Evolutionary conservation across 495 filamentous ascomycete species (phyloP), one percentile per base, ranked within the genome.

Genomic region (Daldinia concentrica): DNA sequence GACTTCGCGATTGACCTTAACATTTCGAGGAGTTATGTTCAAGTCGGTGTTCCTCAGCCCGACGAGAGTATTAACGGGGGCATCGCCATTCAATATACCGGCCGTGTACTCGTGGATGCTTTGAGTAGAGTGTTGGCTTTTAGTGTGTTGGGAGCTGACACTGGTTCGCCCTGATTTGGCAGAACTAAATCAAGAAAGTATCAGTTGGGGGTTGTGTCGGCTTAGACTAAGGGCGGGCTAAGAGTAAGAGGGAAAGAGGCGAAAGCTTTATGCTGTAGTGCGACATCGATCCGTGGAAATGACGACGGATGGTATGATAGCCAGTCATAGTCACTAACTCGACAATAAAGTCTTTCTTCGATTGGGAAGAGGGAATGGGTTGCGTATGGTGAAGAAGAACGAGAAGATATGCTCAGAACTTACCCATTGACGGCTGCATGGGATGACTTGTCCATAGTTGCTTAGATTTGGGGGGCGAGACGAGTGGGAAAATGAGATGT

Each of bases 1-100:
- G 22, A 65, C 26, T 43, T 55, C 67, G 4, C 55, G 17, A 19
- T 60, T 48, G 22, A 70, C 62, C 4, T 54, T 70, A 1, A 26
- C 45, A 0, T 9, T 7, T 4, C 67, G 61, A 12, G 24, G 26
- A 32, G 60, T 41, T 37, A 63, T 3, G 52, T 37, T 51, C 12
- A 43, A 22, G 0, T 37, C 41, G n/a, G 48, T 5, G n/a, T 17
- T 12, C 3, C 37, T 17, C 1, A 61, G 48, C 34, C 60, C 61
- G 2, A 64, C n/a, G 37, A 64, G 67, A 14, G 55, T 34, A 1
- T 17, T 61, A 30, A 70, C 6, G 5, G 67, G 55, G 11, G 61
- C 67, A n/a, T 64, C 56, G 0, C 61, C 61, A 1, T n/a, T 55
- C 0, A 27, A 19, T 9, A 61, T 26, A 11, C 6, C 26, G 5